Evolutionary conservation across 148 eudicot genomes (phyloP).

Genomic region (Silene latifolia): DNA sequence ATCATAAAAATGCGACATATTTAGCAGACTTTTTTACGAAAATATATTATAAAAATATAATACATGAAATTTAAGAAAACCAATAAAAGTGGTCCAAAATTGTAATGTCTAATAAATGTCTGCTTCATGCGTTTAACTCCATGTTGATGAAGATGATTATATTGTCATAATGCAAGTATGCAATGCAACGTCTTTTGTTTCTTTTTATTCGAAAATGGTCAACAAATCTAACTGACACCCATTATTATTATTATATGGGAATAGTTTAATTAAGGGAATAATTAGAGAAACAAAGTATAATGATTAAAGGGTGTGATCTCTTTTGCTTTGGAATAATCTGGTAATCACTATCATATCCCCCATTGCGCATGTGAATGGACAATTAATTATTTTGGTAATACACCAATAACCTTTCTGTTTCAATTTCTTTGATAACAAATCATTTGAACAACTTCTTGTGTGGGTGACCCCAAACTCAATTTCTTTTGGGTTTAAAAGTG

Average conservation of each 20-base stretch:
- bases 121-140: constrained; percentile 30
- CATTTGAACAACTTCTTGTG: neutral
- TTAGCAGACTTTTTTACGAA: too few relatives aligned
- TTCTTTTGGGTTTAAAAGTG: too few relatives aligned
- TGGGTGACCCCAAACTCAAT: too few relatives aligned
- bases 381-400: constrained; percentile 12
- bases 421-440: neutral
- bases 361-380: constrained; percentile 23
- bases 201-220: constrained; percentile 11
- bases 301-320: constrained; percentile 16
- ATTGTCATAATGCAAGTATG: neutral
- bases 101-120: constrained; percentile 31
- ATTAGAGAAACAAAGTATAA: neutral
- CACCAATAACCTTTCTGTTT: neutral
- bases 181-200: neutral
- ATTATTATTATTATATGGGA: neutral
- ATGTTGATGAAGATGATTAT: constrained; percentile 26
- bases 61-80: neutral
- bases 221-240: constrained; percentile 15
- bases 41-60: too few relatives aligned
- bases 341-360: constrained; percentile 22
- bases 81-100: constrained; percentile 24
- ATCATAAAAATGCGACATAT: constrained; percentile 1
- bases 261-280: constrained; percentile 9
- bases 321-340: constrained; percentile 36